A percentile compares a stretch with the other conserved stretches of the same genome.
phyloP scores from a whole-genome alignment of 2,329 filamentous ascomycete species.

The Neodidymelliopsis sp. region DNA sequence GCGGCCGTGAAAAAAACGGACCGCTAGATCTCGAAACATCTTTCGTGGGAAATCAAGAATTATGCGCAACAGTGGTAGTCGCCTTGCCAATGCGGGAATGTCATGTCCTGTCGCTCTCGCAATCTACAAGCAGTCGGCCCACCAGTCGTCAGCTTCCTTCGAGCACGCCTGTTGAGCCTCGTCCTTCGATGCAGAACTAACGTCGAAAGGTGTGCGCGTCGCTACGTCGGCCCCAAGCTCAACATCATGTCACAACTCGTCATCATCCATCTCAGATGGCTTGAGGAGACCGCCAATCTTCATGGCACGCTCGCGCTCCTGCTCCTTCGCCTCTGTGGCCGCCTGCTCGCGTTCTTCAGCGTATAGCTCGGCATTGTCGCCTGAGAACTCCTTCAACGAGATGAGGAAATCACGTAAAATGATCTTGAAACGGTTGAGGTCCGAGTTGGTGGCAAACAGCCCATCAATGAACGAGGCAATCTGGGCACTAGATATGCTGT shows the following conservation, averaged over 20 bases:
- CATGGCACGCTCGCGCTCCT: constrained; percentile 88
- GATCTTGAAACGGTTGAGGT: constrained; percentile 93
- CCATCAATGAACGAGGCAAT: constrained; percentile 90
- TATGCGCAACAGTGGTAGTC: constrained; percentile 22
- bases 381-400: constrained; percentile 94
- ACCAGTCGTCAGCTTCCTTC: constrained; percentile 54
- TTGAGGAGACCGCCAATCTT: constrained; percentile 97
- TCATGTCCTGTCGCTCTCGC: constrained; percentile 1
- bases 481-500: constrained; percentile 81
- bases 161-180: constrained; percentile 22
- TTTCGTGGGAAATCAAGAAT: constrained; percentile 5
- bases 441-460: constrained; percentile 85
- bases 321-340: constrained; percentile 81
- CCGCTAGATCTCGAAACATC: constrained; percentile 13
- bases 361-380: constrained; percentile 93
- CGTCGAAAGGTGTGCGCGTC: constrained; percentile 49
- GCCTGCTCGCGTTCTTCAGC: constrained; percentile 94
- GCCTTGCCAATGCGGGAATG: constrained; percentile 19
- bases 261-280: constrained; percentile 90
- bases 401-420: constrained; percentile 97
- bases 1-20: constrained; percentile 37
- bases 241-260: constrained; percentile 78
- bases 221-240: constrained; percentile 48
- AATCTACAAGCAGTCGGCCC: constrained; percentile 16
- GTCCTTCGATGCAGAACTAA: constrained; percentile 15